Base-by-base conservation (phyloP, 2,329 filamentous ascomycete species). In the Teratosphaeria pseudoeucalypti region DNA sequence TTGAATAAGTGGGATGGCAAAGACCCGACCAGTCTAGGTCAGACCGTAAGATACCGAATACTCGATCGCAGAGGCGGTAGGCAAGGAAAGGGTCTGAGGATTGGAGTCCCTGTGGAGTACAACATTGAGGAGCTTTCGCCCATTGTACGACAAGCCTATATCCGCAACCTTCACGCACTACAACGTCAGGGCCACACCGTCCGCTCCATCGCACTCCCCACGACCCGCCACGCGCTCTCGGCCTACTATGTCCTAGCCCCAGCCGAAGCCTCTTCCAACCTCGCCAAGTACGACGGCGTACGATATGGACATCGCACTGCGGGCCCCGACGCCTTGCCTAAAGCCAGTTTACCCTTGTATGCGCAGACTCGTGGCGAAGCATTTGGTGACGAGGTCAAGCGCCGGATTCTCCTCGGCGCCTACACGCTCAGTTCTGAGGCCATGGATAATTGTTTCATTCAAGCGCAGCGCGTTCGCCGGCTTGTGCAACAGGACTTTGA, bases 261-360 rank as follows among this genome's bases (percentile, higher is more conserved):
- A 0, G 92, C 94, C 16, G 94, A 99, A 75, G 94, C 94, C 3
- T 90, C 90, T 1, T 97, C 92, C 16, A 99, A 99, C 68, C 83
- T 99, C 2, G 90, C 94, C 60, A 96, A 95, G 72, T 99, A 96
- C 73, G 95, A 99, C 68, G 94, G 94, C 23, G 85, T 97, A n/a
- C 87, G 94, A 11, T 99, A 95, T 74, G 94, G 94, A 1, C 79
- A 78, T 23, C 81, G 85, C 34, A 76, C 71, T 10, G 58, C 69
- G 9, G 80, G 78, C 9, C 79, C 85, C 61, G 84, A 83, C 59
- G 77, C 81, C 6, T 63, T 56, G 5, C 66, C 67, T 1, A 65
- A 64, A 27, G 59, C 16, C 26, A 61, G 65, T 5, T 57, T 67
- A 1, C 69, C 69, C 0, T 78, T 95, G 1, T 97, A 94, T 72